phyloP scores from a whole-genome alignment of 75 land plant genomes.

The Azolla pinnata region DNA sequence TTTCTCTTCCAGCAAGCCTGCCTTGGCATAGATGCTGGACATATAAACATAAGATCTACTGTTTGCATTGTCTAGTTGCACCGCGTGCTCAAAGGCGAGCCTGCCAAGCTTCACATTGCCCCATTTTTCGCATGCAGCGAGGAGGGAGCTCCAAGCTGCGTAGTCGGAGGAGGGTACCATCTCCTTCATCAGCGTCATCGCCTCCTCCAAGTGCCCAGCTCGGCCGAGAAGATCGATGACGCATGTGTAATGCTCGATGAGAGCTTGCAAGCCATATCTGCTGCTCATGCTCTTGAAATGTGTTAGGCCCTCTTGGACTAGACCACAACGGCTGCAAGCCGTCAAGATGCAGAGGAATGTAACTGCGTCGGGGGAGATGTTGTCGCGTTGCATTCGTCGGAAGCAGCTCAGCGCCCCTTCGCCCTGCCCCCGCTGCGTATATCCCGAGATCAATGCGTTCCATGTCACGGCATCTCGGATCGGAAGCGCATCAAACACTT shows the following conservation, averaged over 20 bases:
- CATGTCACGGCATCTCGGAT: slow-evolving; percentile 3
- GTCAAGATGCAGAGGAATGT: slow-evolving; percentile 4
- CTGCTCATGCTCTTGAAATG: background rate
- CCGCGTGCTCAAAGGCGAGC: no score
- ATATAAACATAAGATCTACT: no score
- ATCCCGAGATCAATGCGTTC: slow-evolving; percentile 10
- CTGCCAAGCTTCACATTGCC: no score
- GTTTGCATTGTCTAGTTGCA: no score
- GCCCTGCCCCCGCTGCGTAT: slow-evolving; percentile 2
- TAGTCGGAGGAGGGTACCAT: slow-evolving; percentile 1
- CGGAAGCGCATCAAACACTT: slow-evolving; percentile 3
- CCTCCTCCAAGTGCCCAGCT: background rate
- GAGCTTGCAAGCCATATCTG: background rate
- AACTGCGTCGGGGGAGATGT: slow-evolving; percentile 1
- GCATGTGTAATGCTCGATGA: slow-evolving; percentile 1
- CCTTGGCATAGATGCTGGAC: no score
- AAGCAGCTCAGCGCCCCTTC: background rate
- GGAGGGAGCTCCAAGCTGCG: no score
- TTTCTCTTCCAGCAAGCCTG: no score
- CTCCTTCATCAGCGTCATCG: background rate
- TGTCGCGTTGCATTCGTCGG: background rate
- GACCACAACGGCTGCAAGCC: slow-evolving; percentile 4
- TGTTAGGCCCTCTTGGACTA: background rate
- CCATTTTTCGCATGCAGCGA: no score
- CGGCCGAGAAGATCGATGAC: slow-evolving; percentile 4